A percentile compares a stretch with the other conserved stretches of the same genome.
Conservation (phyloP, 2,329 filamentous ascomycete species). For the Monosporascus sp. region DNA sequence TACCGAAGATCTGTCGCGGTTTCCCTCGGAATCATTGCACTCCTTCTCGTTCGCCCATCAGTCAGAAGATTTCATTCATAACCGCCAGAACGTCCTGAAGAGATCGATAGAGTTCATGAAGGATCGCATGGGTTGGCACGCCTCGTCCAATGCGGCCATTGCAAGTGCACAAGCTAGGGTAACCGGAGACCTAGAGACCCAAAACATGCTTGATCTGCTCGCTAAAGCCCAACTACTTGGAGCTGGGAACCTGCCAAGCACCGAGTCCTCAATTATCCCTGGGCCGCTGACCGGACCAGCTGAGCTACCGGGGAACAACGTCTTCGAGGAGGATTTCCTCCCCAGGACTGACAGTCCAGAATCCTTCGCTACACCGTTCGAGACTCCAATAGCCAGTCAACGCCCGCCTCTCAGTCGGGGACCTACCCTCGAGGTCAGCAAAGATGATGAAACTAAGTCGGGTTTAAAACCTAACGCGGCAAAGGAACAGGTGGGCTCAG, state of each 20-base stretch:
- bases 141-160: slow-evolving; percentile 65
- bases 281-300: slow-evolving; percentile 80
- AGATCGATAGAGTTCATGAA: slow-evolving; percentile 95
- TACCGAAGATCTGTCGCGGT: slow-evolving; percentile 83
- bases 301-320: slow-evolving; percentile 64
- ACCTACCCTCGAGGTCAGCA: too few species aligned
- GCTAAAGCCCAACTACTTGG: slow-evolving; percentile 75
- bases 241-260: slow-evolving; percentile 53
- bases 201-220: slow-evolving; percentile 85
- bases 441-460: slow-evolving; percentile 7
- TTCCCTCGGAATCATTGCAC: slow-evolving; percentile 92
- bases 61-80: slow-evolving; percentile 87
- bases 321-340: slow-evolving; percentile 80
- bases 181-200: slow-evolving; percentile 77
- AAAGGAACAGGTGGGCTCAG: slow-evolving; percentile 31
- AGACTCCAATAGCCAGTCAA: slow-evolving; percentile 26
- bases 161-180: slow-evolving; percentile 78
- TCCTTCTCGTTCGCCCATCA: slow-evolving; percentile 98
- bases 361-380: slow-evolving; percentile 28
- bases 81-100: slow-evolving; percentile 86
- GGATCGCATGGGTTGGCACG: slow-evolving; percentile 78
- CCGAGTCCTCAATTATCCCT: slow-evolving; percentile 33
- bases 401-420: neutral
- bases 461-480: slow-evolving; percentile 9
- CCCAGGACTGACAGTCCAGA: slow-evolving; percentile 48